These are phyloP conservation scores for Hypsizygus marmoreus DNA, from an alignment of 768 basidiomycete species.

Conservation along the genomic window DNA sequence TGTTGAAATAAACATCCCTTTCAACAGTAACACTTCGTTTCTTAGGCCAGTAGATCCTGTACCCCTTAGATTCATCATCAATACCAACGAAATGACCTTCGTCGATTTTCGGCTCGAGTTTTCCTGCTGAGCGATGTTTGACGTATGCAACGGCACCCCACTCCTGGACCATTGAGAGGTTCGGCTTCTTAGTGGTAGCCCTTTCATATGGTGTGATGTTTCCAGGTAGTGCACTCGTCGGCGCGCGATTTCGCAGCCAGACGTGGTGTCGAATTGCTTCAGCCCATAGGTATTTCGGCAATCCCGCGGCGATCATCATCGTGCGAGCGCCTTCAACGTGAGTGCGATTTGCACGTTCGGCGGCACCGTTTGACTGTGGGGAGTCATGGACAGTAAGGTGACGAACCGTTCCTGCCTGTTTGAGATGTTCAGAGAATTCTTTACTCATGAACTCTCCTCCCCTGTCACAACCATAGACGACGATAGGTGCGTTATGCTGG, in stretches of 20 bases:
- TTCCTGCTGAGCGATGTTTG: too few species aligned
- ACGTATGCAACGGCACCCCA: constrained; percentile 20
- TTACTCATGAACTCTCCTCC: constrained; percentile 26
- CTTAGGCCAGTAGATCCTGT: constrained; percentile 27
- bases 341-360: constrained; percentile 25
- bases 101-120: too few species aligned
- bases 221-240: constrained; percentile 17
- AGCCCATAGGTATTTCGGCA: constrained; percentile 26
- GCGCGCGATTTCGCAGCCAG: constrained; percentile 22
- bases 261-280: constrained; percentile 20
- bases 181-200: constrained; percentile 21
- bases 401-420: constrained; percentile 19
- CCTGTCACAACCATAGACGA: constrained; percentile 20
- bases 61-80: constrained; percentile 25
- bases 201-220: constrained; percentile 24
- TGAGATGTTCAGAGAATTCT: constrained; percentile 16
- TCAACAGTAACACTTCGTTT: constrained; percentile 15
- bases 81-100: neutral
- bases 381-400: constrained; percentile 23
- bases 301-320: constrained; percentile 15
- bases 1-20: constrained; percentile 13
- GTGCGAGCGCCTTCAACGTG: constrained; percentile 19
- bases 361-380: constrained; percentile 25
- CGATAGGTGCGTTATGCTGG: constrained; percentile 16
- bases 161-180: constrained; percentile 19